Conservation (phyloP, 208 protist genomes). For the Acanthamoeba royreba region DNA sequence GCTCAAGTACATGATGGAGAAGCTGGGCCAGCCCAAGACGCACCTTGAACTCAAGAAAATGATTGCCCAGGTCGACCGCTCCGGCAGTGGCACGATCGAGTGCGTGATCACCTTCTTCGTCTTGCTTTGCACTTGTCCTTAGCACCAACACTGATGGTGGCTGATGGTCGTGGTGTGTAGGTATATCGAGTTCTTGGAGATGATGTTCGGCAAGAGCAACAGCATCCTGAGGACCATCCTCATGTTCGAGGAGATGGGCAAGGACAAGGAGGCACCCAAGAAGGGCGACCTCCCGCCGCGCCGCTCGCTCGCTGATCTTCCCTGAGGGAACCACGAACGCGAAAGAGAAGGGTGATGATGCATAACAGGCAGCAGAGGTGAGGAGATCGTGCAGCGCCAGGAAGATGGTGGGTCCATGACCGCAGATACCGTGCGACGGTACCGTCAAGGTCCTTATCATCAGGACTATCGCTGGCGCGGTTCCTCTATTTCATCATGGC, state of each 20-base stretch:
- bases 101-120: background rate
- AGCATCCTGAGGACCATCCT: constrained; percentile 33
- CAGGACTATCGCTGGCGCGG: too few species aligned
- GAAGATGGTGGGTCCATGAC: too few species aligned
- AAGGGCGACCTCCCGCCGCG: constrained; percentile 17
- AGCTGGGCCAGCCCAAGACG: constrained; percentile 56
- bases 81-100: constrained; percentile 39
- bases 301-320: constrained; percentile 44
- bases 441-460: too few species aligned
- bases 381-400: too few species aligned
- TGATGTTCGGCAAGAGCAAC: background rate
- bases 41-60: constrained; percentile 68
- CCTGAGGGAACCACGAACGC: constrained; percentile 27
- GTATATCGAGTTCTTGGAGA: constrained; percentile 1
- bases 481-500: too few species aligned
- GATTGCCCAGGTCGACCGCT: constrained; percentile 53
- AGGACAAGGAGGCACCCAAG: constrained; percentile 37
- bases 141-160: too few species aligned
- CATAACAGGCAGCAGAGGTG: too few species aligned
- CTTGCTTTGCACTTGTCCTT: background rate
- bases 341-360: background rate
- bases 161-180: background rate
- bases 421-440: too few species aligned
- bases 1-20: constrained; percentile 58
- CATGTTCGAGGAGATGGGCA: constrained; percentile 64